phyloP scores from a whole-genome alignment of 1,139 yeast genomes.

The Pichia sp. region DNA sequence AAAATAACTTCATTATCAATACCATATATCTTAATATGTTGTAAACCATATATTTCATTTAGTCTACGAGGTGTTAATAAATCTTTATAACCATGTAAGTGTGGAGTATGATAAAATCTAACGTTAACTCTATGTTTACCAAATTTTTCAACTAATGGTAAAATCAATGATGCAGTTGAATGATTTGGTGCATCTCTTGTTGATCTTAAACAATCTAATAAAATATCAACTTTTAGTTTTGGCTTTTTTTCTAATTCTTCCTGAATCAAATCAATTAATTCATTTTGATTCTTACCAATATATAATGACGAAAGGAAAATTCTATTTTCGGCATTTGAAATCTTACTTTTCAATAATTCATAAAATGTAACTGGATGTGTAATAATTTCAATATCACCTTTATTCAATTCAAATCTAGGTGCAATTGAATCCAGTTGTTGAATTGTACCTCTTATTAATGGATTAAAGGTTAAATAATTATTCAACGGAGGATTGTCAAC shows the following conservation, averaged over 20 bases:
- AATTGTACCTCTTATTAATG: constrained; percentile 42
- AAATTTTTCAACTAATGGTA: constrained; percentile 58
- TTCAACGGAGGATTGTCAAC: constrained; percentile 24
- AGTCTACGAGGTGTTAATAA: constrained; percentile 69
- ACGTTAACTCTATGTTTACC: constrained; percentile 70
- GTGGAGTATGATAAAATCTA: constrained; percentile 87
- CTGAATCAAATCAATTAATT: constrained; percentile 55
- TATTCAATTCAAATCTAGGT: constrained; percentile 58
- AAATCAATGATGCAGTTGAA: constrained; percentile 72
- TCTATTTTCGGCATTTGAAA: constrained; percentile 47
- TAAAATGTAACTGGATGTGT: constrained; percentile 68
- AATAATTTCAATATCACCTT: constrained; percentile 59
- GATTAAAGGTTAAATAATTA: constrained; percentile 36
- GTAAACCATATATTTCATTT: constrained; percentile 90
- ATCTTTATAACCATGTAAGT: constrained; percentile 61
- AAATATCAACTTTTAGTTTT: constrained; percentile 58
- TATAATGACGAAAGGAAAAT: constrained; percentile 82
- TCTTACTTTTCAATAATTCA: constrained; percentile 49
- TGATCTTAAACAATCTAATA: constrained; percentile 86
- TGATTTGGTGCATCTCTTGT: constrained; percentile 83
- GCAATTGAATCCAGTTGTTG: constrained; percentile 59
- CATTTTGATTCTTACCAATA: constrained; percentile 76
- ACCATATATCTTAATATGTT: constrained; percentile 96
- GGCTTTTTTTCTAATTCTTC: constrained; percentile 55
- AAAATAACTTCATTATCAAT: constrained; percentile 84